These are phyloP conservation scores for Melaleuca quinquenervia DNA, from an alignment of 345 rosid genomes.

Conservation along the genomic window DNA sequence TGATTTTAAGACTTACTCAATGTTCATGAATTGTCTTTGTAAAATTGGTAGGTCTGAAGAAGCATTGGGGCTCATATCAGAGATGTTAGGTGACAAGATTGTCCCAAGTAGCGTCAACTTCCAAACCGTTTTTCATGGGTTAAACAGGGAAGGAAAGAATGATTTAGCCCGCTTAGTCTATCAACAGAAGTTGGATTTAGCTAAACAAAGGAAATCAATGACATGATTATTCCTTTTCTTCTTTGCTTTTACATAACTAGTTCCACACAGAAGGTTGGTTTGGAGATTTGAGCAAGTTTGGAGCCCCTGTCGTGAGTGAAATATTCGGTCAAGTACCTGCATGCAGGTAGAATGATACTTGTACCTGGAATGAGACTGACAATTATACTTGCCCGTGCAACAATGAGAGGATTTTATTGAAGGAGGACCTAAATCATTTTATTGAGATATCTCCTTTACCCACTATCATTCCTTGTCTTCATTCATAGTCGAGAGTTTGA, in stretches of 20 bases:
- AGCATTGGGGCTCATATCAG: conserved; percentile 45
- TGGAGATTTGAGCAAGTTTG: background rate
- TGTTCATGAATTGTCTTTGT: conserved; percentile 54
- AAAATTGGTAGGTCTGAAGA: conserved; percentile 51
- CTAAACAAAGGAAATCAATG: conserved; percentile 27
- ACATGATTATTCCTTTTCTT: conserved; percentile 9
- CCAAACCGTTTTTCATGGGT: conserved; percentile 48
- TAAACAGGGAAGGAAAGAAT: conserved; percentile 69
- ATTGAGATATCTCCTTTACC: background rate
- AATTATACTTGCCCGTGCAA: background rate
- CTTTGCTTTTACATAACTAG: background rate
- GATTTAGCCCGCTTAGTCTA: conserved; percentile 41
- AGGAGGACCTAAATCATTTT: background rate
- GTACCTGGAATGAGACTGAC: background rate
- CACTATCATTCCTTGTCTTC: background rate
- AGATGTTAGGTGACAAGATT: conserved; percentile 47
- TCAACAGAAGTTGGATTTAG: conserved; percentile 40
- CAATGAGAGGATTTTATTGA: background rate
- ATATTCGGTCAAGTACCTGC: background rate
- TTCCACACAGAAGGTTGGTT: background rate
- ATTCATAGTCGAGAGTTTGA: background rate
- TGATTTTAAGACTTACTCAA: conserved; percentile 63
- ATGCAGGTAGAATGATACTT: background rate
- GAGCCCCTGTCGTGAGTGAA: background rate
- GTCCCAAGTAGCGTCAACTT: conserved; percentile 59